phyloP scores from a whole-genome alignment of 2,329 filamentous ascomycete genomes.

The Aspergillus sergii region DNA sequence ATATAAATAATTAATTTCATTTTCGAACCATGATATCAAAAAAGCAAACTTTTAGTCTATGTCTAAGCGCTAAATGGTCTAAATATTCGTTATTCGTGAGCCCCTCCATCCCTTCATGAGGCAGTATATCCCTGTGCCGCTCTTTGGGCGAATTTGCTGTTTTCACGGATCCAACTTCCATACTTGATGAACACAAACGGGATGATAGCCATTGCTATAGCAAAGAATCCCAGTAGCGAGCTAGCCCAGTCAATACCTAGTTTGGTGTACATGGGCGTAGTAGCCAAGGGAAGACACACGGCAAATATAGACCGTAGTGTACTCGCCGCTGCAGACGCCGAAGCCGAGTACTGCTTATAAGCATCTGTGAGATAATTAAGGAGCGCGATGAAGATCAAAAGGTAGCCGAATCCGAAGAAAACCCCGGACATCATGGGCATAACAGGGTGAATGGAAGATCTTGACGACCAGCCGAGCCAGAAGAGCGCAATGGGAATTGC shows the following conservation, averaged over 20 bases:
- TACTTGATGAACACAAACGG: constrained; percentile 24
- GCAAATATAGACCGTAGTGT: constrained; percentile 49
- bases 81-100: background rate
- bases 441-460: constrained; percentile 21
- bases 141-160: constrained; percentile 2
- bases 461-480: constrained; percentile 42
- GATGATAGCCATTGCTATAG: constrained; percentile 20
- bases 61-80: background rate
- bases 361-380: constrained; percentile 72
- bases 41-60: background rate
- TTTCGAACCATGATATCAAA: background rate
- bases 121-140: background rate
- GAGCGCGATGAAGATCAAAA: constrained; percentile 61
- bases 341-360: constrained; percentile 67
- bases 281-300: constrained; percentile 60
- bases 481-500: constrained; percentile 53
- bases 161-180: constrained; percentile 20
- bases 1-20: background rate
- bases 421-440: constrained; percentile 60
- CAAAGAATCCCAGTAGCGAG: constrained; percentile 22
- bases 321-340: constrained; percentile 56
- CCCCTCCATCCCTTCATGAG: background rate
- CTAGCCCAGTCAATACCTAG: constrained; percentile 49
- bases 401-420: constrained; percentile 61
- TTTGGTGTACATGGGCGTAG: constrained; percentile 44